These are phyloP conservation scores for Styphnolobium japonicum DNA, from an alignment of 306 rosid species.

Conservation along the genomic window DNA sequence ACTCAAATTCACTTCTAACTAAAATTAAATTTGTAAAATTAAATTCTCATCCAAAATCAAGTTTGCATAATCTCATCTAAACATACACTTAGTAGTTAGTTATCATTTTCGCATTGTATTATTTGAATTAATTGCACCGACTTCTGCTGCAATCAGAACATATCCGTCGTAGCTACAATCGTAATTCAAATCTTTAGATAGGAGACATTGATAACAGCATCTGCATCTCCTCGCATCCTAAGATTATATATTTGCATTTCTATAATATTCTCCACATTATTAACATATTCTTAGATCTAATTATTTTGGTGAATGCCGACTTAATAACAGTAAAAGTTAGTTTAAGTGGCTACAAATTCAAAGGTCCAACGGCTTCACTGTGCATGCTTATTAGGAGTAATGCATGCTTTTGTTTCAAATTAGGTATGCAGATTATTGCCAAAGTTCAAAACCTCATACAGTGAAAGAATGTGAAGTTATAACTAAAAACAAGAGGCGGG, in stretches of 20 bases:
- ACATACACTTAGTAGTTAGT: slow-evolving; percentile 26
- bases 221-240: not conserved
- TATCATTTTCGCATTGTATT: not conserved
- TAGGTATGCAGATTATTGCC: not conserved
- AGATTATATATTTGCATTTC: too few species aligned
- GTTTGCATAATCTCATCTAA: too few species aligned
- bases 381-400: not conserved
- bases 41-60: too few species aligned
- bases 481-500: slow-evolving; percentile 14
- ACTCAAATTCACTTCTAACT: too few species aligned
- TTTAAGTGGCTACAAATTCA: not conserved
- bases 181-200: not conserved
- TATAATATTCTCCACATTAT: too few species aligned
- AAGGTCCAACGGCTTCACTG: not conserved
- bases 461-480: not conserved
- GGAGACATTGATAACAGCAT: not conserved
- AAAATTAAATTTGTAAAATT: too few species aligned
- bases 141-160: not conserved
- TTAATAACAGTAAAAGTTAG: not conserved
- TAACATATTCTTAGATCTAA: too few species aligned
- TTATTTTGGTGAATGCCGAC: too few species aligned
- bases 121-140: not conserved
- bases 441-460: not conserved
- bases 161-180: not conserved
- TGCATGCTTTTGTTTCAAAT: not conserved